These are phyloP conservation scores for Gnaphalium uliginosum DNA, from an alignment of 129 eudicot species.

Conservation along the genomic window DNA sequence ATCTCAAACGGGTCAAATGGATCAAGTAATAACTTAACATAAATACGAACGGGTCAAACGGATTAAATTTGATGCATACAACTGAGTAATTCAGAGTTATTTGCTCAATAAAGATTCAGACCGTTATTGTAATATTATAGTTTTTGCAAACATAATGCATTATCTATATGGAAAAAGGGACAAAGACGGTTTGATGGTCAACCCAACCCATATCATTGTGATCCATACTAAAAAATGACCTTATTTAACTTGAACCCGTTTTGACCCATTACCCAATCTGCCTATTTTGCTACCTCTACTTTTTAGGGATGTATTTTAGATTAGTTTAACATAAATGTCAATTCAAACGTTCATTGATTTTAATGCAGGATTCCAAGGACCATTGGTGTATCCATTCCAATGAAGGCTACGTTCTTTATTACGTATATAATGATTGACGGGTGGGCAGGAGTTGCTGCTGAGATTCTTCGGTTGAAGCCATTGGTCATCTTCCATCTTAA, in stretches of 20 bases:
- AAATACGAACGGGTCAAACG: not conserved
- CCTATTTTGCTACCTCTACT: not conserved
- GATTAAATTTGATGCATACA: too few relatives aligned
- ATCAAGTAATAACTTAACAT: not conserved
- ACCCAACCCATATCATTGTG: not conserved
- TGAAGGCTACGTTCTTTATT: constrained; percentile 96
- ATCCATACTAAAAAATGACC: not conserved
- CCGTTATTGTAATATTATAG: too few relatives aligned
- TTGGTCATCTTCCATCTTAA: constrained; percentile 84
- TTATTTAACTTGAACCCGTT: not conserved
- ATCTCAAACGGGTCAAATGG: not conserved
- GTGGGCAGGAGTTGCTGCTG: constrained; percentile 98
- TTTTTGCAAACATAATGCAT: too few relatives aligned
- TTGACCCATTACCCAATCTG: not conserved
- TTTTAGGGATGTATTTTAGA: too few relatives aligned
- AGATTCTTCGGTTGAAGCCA: constrained; percentile 82
- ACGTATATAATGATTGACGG: constrained; percentile 97
- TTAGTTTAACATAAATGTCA: not conserved
- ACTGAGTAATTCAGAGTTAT: too few relatives aligned
- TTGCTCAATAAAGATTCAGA: too few relatives aligned
- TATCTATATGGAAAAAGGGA: too few relatives aligned
- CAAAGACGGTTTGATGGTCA: not conserved
- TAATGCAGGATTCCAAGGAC: constrained; percentile 87
- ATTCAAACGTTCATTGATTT: constrained; percentile 11
- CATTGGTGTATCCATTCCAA: constrained; percentile 94